A percentile compares a stretch with the other conserved stretches of the same genome.
These are phyloP conservation scores for Vigna hirtella DNA, from an alignment of 306 rosid species.

Conservation along the genomic window DNA sequence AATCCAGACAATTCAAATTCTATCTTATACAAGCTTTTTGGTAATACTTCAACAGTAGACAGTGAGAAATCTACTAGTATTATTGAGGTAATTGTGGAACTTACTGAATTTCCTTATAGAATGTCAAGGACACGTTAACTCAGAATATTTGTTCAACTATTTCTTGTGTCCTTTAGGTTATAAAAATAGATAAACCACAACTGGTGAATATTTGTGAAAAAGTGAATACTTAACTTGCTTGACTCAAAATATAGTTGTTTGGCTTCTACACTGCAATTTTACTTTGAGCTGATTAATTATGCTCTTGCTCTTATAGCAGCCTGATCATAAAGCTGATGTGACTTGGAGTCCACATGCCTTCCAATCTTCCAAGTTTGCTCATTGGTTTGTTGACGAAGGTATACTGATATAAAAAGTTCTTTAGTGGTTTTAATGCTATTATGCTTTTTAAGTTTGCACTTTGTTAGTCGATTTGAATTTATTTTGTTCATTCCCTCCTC, in stretches of 20 bases:
- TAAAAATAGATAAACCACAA: slow-evolving; percentile 8
- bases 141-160: neutral
- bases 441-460: slow-evolving; percentile 40
- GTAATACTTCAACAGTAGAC: slow-evolving; percentile 58
- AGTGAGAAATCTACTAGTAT: slow-evolving; percentile 55
- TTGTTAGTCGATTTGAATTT: slow-evolving; percentile 25
- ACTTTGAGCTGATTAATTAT: slow-evolving; percentile 43
- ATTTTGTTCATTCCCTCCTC: slow-evolving; percentile 25
- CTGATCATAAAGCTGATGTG: slow-evolving; percentile 63
- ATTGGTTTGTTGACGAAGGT: slow-evolving; percentile 95
- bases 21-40: slow-evolving; percentile 76
- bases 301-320: slow-evolving; percentile 49
- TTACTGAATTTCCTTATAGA: slow-evolving; percentile 24
- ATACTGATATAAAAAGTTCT: slow-evolving; percentile 32
- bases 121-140: slow-evolving; percentile 8
- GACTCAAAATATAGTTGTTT: slow-evolving; percentile 20
- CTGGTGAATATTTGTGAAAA: slow-evolving; percentile 17
- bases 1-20: slow-evolving; percentile 65
- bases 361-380: slow-evolving; percentile 91
- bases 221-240: neutral
- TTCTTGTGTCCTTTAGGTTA: slow-evolving; percentile 5
- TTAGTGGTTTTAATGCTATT: slow-evolving; percentile 31
- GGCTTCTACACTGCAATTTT: neutral
- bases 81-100: slow-evolving; percentile 63
- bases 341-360: slow-evolving; percentile 59